Conservation (phyloP, 2,329 filamentous ascomycete species). For the Pezicula carpinea region DNA sequence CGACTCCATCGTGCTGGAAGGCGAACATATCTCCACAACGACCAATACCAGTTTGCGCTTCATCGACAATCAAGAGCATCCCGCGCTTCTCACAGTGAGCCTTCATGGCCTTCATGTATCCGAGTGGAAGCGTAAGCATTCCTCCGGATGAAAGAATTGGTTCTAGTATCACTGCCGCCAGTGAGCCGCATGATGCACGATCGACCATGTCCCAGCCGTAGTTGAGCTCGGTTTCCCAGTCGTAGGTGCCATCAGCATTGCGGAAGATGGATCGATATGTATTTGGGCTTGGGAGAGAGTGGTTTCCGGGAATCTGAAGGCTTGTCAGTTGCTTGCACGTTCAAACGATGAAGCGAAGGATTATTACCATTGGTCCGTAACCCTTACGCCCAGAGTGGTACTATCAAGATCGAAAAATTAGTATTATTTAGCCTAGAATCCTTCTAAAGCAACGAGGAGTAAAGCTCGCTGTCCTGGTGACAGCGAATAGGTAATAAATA, state of each 20-base stretch:
- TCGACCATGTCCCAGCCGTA: slow-evolving; percentile 60
- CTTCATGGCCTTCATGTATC: slow-evolving; percentile 54
- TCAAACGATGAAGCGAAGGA: neutral
- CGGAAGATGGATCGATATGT: slow-evolving; percentile 58
- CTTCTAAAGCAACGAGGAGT: no score
- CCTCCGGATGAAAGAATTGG: slow-evolving; percentile 50
- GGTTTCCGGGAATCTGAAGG: slow-evolving; percentile 46
- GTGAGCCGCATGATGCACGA: slow-evolving; percentile 51
- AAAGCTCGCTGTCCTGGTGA: no score
- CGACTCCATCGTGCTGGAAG: slow-evolving; percentile 47
- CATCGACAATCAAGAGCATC: slow-evolving; percentile 56
- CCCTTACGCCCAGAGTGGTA: slow-evolving; percentile 48
- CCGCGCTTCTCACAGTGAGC: slow-evolving; percentile 47
- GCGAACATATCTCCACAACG: slow-evolving; percentile 55
- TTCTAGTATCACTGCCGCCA: slow-evolving; percentile 60
- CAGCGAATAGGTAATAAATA: no score
- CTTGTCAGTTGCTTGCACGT: neutral
- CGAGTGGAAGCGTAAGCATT: slow-evolving; percentile 53
- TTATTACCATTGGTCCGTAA: slow-evolving; percentile 31
- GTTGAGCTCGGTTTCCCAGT: slow-evolving; percentile 61
- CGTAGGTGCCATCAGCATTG: slow-evolving; percentile 53
- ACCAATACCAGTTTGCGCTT: slow-evolving; percentile 55
- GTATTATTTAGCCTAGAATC: no score
- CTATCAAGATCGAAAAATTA: no score
- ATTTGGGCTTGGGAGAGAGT: slow-evolving; percentile 55